phyloP scores from a whole-genome alignment of 352 stramenopile species.

The Saprolegnia diclina region DNA sequence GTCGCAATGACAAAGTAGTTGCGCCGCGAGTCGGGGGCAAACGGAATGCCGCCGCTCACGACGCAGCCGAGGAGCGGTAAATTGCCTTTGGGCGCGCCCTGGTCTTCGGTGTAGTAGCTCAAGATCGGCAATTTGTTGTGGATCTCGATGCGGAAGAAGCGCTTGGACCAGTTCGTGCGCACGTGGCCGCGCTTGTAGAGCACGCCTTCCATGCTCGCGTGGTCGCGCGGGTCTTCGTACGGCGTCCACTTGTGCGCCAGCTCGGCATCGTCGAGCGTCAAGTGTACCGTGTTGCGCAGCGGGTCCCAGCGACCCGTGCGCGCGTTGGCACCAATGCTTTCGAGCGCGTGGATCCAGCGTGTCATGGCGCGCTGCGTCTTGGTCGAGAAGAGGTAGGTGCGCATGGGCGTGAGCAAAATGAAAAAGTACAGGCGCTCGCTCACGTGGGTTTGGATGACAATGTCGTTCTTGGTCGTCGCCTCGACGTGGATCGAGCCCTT shows the following conservation, averaged over 20 bases:
- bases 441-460: conserved; percentile 78
- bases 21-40: conserved; percentile 68
- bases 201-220: conserved; percentile 84
- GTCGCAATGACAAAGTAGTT: conserved; percentile 85
- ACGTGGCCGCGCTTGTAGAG: conserved; percentile 76
- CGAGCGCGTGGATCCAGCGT: conserved; percentile 76
- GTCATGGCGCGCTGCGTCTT: conserved; percentile 66
- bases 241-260: conserved; percentile 78
- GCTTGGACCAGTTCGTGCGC: conserved; percentile 83
- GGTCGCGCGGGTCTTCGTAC: conserved; percentile 78
- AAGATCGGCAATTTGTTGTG: conserved; percentile 40
- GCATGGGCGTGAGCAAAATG: conserved; percentile 62
- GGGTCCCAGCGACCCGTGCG: conserved; percentile 69
- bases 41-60: conserved; percentile 76
- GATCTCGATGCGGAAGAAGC: conserved; percentile 80
- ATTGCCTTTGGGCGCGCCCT: conserved; percentile 63
- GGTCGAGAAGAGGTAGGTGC: conserved; percentile 79
- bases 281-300: conserved; percentile 75
- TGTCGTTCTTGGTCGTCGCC: conserved; percentile 55
- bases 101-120: conserved; percentile 78
- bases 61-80: conserved; percentile 71
- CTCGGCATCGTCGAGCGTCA: conserved; percentile 65
- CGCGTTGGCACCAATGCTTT: conserved; percentile 44
- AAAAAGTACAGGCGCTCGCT: conserved; percentile 81
- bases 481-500: conserved; percentile 79